Conservation (phyloP, 2,329 filamentous ascomycete genomes). For the Fusarium newnesense region DNA sequence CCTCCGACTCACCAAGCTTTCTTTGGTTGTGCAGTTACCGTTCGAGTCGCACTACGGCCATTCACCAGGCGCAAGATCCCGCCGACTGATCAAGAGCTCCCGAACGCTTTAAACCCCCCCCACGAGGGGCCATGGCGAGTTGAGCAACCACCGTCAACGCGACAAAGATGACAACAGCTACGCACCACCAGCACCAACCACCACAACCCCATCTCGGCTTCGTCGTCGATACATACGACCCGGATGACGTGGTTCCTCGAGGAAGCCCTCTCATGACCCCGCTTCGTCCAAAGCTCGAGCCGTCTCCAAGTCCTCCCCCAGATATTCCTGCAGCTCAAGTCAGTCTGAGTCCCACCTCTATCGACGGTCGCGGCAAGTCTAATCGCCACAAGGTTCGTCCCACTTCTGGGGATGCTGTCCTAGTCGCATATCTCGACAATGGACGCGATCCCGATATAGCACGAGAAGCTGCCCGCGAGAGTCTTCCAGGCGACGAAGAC, state of each 20-base stretch:
- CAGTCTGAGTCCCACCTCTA: slow-evolving; percentile 46
- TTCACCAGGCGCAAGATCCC: slow-evolving; percentile 21
- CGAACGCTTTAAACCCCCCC: slow-evolving; percentile 24
- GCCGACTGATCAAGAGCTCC: slow-evolving; percentile 21
- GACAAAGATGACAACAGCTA: slow-evolving; percentile 50
- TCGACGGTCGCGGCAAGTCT: slow-evolving; percentile 59
- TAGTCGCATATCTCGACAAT: slow-evolving; percentile 72
- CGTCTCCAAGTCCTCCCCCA: slow-evolving; percentile 48
- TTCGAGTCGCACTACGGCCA: not conserved
- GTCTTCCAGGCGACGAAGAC: slow-evolving; percentile 59
- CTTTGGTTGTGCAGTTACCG: not conserved
- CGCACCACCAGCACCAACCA: slow-evolving; percentile 48
- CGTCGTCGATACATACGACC: slow-evolving; percentile 53
- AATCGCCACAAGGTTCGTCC: slow-evolving; percentile 64
- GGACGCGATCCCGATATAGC: slow-evolving; percentile 74
- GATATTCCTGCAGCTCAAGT: slow-evolving; percentile 52
- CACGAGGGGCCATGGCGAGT: slow-evolving; percentile 49
- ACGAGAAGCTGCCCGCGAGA: slow-evolving; percentile 61
- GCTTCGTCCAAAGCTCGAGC: slow-evolving; percentile 48
- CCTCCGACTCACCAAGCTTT: not conserved
- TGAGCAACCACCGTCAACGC: slow-evolving; percentile 45
- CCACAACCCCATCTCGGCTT: slow-evolving; percentile 38
- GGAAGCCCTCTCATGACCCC: slow-evolving; percentile 55
- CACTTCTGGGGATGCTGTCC: slow-evolving; percentile 72
- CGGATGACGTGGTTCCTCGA: slow-evolving; percentile 55